Evolutionary conservation across 345 rosid species (phyloP).

Genomic region (Brassica rapa): DNA sequence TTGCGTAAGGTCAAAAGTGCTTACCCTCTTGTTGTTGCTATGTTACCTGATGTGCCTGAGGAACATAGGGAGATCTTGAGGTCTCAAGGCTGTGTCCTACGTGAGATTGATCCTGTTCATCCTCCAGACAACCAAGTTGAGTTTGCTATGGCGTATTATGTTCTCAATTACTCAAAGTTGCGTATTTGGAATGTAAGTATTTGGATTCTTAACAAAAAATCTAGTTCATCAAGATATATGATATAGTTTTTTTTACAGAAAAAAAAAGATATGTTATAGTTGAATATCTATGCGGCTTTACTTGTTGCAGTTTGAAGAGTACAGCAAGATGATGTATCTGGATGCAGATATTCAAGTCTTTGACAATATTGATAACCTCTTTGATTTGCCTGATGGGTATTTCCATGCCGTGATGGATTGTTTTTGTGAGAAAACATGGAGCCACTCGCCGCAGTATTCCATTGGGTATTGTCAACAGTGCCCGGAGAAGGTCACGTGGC

Average conservation of each 20-base stretch:
- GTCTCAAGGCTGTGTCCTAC: slow-evolving; percentile 66
- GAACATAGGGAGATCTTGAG: slow-evolving; percentile 64
- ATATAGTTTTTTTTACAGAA: too few relatives aligned
- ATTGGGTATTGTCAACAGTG: slow-evolving; percentile 85
- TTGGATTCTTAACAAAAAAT: neutral
- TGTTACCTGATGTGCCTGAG: slow-evolving; percentile 79
- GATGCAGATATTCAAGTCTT: slow-evolving; percentile 86
- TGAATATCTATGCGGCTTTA: neutral
- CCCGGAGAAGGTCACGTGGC: slow-evolving; percentile 57
- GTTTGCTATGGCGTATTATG: slow-evolving; percentile 79
- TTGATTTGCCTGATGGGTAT: slow-evolving; percentile 59
- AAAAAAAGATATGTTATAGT: neutral
- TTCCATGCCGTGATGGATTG: slow-evolving; percentile 82
- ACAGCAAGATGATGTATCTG: slow-evolving; percentile 74
- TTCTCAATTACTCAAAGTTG: slow-evolving; percentile 83
- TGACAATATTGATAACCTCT: slow-evolving; percentile 70
- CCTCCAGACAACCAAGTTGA: slow-evolving; percentile 71
- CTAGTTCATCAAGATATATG: too few relatives aligned
- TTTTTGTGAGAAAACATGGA: slow-evolving; percentile 79
- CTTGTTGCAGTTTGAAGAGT: slow-evolving; percentile 60
- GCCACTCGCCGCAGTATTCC: slow-evolving; percentile 56
- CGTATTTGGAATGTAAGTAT: slow-evolving; percentile 79
- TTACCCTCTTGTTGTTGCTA: slow-evolving; percentile 77
- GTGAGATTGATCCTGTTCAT: slow-evolving; percentile 68
- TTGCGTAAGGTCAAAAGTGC: slow-evolving; percentile 60